Base-by-base conservation (phyloP, 2,329 filamentous ascomycete genomes). In the Venturia nashicola region DNA sequence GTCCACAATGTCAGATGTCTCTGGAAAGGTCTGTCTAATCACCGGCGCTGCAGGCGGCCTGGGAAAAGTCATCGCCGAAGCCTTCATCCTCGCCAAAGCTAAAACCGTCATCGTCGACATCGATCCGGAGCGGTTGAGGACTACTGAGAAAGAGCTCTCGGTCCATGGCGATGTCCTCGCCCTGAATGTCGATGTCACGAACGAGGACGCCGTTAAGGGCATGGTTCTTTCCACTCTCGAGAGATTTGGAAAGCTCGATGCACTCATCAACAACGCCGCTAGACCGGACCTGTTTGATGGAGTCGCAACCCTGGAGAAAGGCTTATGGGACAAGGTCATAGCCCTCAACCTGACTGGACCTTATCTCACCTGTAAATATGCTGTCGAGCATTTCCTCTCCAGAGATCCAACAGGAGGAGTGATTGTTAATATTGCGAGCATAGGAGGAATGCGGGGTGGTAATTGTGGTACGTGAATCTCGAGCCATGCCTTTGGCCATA, bases 181-280 rank as follows among this genome's bases (percentile, higher is more conserved):
- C 0, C 18, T 27, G 14, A 12, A 9, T 16, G 59, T 39, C n/a
- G 36, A 43, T 34, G 14, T 46, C 20, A 43, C 59, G 59, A 39
- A 61, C 39, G 36, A 61, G 59, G 59, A 27, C 4, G 39, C 59
- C 12, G 12, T 61, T 18, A 46, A 61, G n/a, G 59, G 20, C 36
- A 42, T 43, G 36, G 5, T 61, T 3, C 5, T 9, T 46, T 16
- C 59, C 39, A 34, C 36, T 11, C 2, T 72, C 51, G 66, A 68
- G 61, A 71, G 67, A 61, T 82, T 80, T 66, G 76, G 76, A 36
- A 73, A 75, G n/a, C 70, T 83, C 20, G 83, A 86, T 70, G 74
- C 84, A n/a, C 73, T 86, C 5, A 71, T 85, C 68, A 84, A 84
- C 72, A 83, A 82, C 66, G 82, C 82, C 11, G 83, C 79, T 27